Percentiles rank a stretch among this genome's conserved stretches.
These are phyloP conservation scores for Colletotrichum phormii DNA, from an alignment of 2,329 filamentous ascomycete genomes.

Conservation along the genomic window DNA sequence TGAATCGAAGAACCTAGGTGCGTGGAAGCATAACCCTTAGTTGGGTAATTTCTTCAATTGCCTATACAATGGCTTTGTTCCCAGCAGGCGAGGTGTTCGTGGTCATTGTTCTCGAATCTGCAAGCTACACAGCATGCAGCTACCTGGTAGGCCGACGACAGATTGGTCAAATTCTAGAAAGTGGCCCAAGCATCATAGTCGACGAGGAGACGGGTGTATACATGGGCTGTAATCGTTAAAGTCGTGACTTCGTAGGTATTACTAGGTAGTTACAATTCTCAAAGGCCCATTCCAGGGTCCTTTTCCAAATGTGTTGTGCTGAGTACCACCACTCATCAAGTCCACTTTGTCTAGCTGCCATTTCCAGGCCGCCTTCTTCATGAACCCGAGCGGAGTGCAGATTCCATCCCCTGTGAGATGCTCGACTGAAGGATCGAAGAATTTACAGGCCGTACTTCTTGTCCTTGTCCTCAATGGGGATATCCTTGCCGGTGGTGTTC, in stretches of 20 bases:
- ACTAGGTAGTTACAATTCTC: slow-evolving; percentile 12
- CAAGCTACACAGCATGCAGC: neutral
- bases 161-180: neutral
- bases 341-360: neutral
- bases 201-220: too few species aligned
- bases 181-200: neutral
- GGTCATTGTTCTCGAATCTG: neutral
- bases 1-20: neutral
- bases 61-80: neutral
- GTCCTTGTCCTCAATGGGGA: slow-evolving; percentile 74
- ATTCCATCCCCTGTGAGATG: neutral
- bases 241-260: slow-evolving; percentile 7
- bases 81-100: neutral
- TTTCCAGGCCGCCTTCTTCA: slow-evolving; percentile 8
- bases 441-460: slow-evolving; percentile 32
- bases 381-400: neutral
- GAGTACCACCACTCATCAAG: neutral
- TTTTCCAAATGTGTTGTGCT: neutral
- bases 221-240: neutral
- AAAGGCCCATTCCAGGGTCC: slow-evolving; percentile 10
- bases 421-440: neutral
- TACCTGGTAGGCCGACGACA: neutral
- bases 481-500: slow-evolving; percentile 72
- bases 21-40: neutral
- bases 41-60: neutral